Evolutionary conservation across 2,329 filamentous ascomycete species (phyloP).

Genomic region (Sordariomycetes sp.): DNA sequence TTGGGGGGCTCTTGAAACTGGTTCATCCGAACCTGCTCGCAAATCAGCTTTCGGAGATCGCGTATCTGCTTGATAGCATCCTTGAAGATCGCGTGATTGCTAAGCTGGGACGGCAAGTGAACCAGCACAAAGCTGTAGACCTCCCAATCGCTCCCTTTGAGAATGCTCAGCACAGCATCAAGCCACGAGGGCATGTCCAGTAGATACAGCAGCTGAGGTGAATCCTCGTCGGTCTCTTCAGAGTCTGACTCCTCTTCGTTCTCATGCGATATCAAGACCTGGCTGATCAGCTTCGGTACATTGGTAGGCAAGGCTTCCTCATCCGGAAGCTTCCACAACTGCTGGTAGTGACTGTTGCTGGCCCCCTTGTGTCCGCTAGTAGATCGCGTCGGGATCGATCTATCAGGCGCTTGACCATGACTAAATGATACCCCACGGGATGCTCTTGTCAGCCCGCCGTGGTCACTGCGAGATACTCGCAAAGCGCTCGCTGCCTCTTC

Average conservation of each 20-base stretch:
- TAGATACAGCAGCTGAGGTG: conserved; percentile 14
- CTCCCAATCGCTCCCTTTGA: conserved; percentile 78
- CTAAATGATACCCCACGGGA: conserved; percentile 44
- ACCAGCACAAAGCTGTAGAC: conserved; percentile 84
- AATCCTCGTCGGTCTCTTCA: conserved; percentile 20
- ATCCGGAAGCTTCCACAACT: conserved; percentile 52
- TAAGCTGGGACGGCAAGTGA: conserved; percentile 77
- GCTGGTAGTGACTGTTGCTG: conserved; percentile 27
- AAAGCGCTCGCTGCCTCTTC: conserved; percentile 39
- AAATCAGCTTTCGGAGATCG: conserved; percentile 65
- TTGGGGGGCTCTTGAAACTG: conserved; percentile 74
- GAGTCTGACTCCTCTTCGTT: conserved; percentile 9
- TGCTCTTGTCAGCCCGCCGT: conserved; percentile 25
- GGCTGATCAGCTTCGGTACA: conserved; percentile 36
- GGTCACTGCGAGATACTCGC: conserved; percentile 35
- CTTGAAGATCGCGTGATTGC: conserved; percentile 79
- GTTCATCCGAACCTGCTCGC: conserved; percentile 72
- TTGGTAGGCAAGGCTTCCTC: conserved; percentile 41
- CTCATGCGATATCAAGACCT: conserved; percentile 18
- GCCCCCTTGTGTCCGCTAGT: conserved; percentile 29
- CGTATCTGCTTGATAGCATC: conserved; percentile 67
- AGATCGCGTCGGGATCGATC: conserved; percentile 29
- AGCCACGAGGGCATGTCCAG: conserved; percentile 63
- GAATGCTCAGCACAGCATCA: conserved; percentile 64
- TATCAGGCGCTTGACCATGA: conserved; percentile 34